Evolutionary conservation across 768 basidiomycete species (phyloP), one percentile per base, ranked within the genome.

Genomic region (Flagelloscypha sp.): DNA sequence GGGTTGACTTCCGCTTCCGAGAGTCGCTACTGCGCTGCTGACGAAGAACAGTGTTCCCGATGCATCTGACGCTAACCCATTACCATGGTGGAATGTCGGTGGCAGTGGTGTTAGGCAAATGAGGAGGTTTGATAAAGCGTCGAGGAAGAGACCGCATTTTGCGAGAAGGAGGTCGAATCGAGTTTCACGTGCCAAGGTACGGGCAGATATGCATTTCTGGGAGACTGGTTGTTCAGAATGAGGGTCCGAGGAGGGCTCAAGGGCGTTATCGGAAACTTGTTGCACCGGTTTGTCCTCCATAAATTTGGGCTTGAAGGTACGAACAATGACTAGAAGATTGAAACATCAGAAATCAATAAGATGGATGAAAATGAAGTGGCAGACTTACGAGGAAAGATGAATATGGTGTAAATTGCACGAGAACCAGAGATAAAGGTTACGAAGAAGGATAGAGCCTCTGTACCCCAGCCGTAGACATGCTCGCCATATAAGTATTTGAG

Each of bases 401-500:
- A 51, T 17, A 89, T 59, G 2, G 86, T 57, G 44, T 76, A 66
- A 12, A 74, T 36, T 4, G 80, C 84, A 4, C 82, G 71, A 12
- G 68, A 52, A 24, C 62, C 71, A 12, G 79, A 76, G 52, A 81
- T 65, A 46, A 73, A 70, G 1, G 81, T 79, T 32, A 88, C 79
- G 44, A 83, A 88, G 52, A 84, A 84, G 41, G 82, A 76, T 44
- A 87, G 55, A 53, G 80, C 70, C 46, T 79, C 79, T 12, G 79
- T 73, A 27, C 65, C 68, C 85, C 85, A 88, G 32, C 62, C 62
- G 44, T 82, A 87, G 7, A 74, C 57, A 48, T 85, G 81, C 34
- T 65, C 73, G 2, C 81, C 84, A 49, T 88, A 90, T 18, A 87
- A 61, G 53, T 87, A 87, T 50, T 87, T 90, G 53, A 87, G 61